These are phyloP conservation scores for Ogataea glucozyma DNA, from an alignment of 805 yeast species.

Conservation along the genomic window DNA sequence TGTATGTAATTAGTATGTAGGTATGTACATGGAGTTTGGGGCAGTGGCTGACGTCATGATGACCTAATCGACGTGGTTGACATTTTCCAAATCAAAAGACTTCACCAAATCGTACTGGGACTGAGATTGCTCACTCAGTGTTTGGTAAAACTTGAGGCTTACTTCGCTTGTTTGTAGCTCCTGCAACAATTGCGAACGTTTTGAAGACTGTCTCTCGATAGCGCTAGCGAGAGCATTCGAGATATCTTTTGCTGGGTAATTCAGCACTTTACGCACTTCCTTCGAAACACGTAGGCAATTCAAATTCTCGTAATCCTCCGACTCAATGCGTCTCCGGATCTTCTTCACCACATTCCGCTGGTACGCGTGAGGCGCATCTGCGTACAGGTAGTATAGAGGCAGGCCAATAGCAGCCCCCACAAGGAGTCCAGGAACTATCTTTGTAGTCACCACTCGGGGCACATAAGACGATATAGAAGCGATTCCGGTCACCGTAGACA, in stretches of 20 bases:
- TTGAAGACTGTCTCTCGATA: constrained; percentile 59
- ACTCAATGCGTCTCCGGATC: constrained; percentile 60
- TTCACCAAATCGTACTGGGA: constrained; percentile 23
- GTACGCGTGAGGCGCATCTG: constrained; percentile 86
- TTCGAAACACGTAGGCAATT: constrained; percentile 78
- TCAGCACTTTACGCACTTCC: constrained; percentile 80
- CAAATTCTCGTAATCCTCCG: constrained; percentile 72
- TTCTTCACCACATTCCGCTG: constrained; percentile 80
- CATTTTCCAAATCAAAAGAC: constrained; percentile 22
- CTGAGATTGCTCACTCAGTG: constrained; percentile 35
- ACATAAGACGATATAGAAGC: constrained; percentile 33
- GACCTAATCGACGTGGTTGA: constrained; percentile 3
- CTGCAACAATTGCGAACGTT: constrained; percentile 55
- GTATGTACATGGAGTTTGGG: no score
- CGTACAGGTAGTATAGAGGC: constrained; percentile 52
- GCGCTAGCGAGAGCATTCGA: constrained; percentile 64
- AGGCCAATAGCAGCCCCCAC: constrained; percentile 36
- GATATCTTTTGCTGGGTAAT: constrained; percentile 81
- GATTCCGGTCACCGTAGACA: constrained; percentile 34
- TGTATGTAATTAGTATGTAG: constrained; percentile 6
- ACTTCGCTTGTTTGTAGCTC: constrained; percentile 56
- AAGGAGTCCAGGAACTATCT: constrained; percentile 37
- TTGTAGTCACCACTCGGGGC: constrained; percentile 22
- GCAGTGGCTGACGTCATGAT: no score
- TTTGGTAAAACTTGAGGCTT: constrained; percentile 55